Base-by-base conservation (phyloP, 306 rosid genomes). In the Trifolium subterraneum region DNA sequence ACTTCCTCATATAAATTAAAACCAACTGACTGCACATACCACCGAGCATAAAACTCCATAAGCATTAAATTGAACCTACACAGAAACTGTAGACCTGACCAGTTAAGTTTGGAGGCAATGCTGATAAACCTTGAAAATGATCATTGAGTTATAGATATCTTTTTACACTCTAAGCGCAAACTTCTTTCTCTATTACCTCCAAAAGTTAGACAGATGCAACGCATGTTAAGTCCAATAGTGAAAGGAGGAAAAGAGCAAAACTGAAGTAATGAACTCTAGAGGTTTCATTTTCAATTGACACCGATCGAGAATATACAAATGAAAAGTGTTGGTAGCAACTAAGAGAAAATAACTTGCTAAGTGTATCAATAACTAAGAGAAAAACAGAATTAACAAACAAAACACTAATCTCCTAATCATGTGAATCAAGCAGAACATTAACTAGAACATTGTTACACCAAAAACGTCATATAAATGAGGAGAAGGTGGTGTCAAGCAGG, bases 21-120 rank as follows among this genome's bases (percentile, higher is more conserved):
- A n/a, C n/a, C n/a, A n/a, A n/a, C n/a, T n/a, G 7, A 38, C 29
- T 47, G 70, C 70, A 72, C 35, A 59, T 25, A 66, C 72, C 67
- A 58, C 19, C 70, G 38, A 44, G 48, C 71, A 65, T 47, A 19
- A 41, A 63, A 20, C 2, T 12, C 29, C n/a, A 8, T 8, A n/a
- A 72, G 20, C 31, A 44, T 31, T 15, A 60, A 74, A 36, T 2
- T 27, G 31, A 77, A 59, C 41, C 63, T 23, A 68, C 15, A 35
- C n/a, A 51, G 12, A 29, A 25, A 35, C 68, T 15, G 29, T 27
- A 77, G 22, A 20, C 19, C 72, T 29, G 23, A 54, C 36, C 2
- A 19, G 36, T 47, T 65, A 18, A 66, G 41, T 59, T 29, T 5
- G 72, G 48, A 63, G 45, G 51, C 45, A 7, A 31, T 5, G 50